These are phyloP conservation scores for Phaffia rhodozyma DNA, from an alignment of 1,284 basidiomycete genomes.

Conservation along the genomic window DNA sequence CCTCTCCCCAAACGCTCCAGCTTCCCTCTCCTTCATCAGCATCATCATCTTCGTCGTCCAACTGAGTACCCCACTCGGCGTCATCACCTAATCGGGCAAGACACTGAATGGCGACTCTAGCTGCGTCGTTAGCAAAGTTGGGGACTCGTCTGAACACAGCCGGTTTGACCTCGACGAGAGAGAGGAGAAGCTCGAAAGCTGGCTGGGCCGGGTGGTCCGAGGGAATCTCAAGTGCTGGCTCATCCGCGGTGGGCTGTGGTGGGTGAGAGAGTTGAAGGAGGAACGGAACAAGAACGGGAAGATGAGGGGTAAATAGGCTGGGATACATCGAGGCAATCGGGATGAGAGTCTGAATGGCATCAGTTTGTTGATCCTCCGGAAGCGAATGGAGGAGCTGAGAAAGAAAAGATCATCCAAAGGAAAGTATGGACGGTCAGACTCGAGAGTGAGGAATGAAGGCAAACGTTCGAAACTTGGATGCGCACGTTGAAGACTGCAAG, in stretches of 20 bases:
- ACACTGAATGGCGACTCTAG: constrained; percentile 26
- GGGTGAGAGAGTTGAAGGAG: constrained; percentile 44
- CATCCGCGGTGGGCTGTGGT: constrained; percentile 46
- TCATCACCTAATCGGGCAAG: constrained; percentile 25
- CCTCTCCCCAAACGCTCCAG: constrained; percentile 62
- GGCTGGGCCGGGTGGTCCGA: constrained; percentile 21
- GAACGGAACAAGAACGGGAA: constrained; percentile 50
- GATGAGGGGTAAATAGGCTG: constrained; percentile 52
- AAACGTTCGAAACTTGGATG: not conserved
- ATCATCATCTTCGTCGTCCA: constrained; percentile 54
- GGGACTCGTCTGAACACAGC: constrained; percentile 16
- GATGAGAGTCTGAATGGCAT: constrained; percentile 49
- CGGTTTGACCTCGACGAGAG: constrained; percentile 26
- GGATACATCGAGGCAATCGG: constrained; percentile 57
- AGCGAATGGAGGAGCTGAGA: constrained; percentile 4
- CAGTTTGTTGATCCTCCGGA: constrained; percentile 11
- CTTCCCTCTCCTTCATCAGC: constrained; percentile 58
- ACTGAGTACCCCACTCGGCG: constrained; percentile 42
- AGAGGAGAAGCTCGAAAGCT: constrained; percentile 30
- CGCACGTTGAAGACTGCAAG: constrained; percentile 3
- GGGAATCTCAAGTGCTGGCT: constrained; percentile 54
- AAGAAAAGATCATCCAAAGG: not conserved
- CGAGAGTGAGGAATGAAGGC: not conserved
- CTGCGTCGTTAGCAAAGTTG: constrained; percentile 23
- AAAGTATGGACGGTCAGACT: not conserved